These are phyloP conservation scores for Hypomontagnella submonticulosa DNA, from an alignment of 495 filamentous ascomycete genomes.

Conservation along the genomic window DNA sequence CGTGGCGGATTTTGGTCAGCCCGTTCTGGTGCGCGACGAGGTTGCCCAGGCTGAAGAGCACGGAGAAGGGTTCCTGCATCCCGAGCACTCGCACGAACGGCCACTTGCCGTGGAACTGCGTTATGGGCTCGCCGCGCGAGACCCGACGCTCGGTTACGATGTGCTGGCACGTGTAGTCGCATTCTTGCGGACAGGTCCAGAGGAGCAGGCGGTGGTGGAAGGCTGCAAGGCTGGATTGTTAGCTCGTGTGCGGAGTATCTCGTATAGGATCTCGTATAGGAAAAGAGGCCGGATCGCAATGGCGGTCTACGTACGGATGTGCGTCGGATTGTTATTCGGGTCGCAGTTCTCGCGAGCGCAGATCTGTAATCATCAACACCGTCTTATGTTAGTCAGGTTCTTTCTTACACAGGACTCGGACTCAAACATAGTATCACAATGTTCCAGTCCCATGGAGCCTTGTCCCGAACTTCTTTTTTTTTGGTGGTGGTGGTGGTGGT, in stretches of 20 bases:
- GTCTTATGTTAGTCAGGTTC: conserved; percentile 26
- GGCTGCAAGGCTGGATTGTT: conserved; percentile 54
- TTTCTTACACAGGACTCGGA: conserved; percentile 50
- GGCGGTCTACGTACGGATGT: conserved; percentile 62
- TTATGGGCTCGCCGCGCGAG: conserved; percentile 70
- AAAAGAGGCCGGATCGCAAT: too few relatives aligned
- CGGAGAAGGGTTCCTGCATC: conserved; percentile 93
- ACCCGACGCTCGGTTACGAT: conserved; percentile 82
- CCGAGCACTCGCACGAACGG: conserved; percentile 90
- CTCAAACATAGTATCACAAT: conserved; percentile 64
- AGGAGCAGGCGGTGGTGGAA: conserved; percentile 75
- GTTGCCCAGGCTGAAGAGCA: conserved; percentile 93
- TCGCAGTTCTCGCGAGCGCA: conserved; percentile 85
- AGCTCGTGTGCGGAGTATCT: conserved; percentile 18
- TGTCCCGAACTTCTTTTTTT: too few relatives aligned
- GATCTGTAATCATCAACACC: conserved; percentile 62
- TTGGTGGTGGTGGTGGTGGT: too few relatives aligned
- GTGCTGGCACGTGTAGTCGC: conserved; percentile 98
- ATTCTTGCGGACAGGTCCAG: conserved; percentile 89
- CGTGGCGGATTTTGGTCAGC: conserved; percentile 72
- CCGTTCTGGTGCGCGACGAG: conserved; percentile 87
- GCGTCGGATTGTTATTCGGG: conserved; percentile 55
- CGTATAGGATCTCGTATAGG: too few relatives aligned
- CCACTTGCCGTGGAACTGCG: conserved; percentile 99
- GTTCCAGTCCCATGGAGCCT: too few relatives aligned